phyloP scores from a whole-genome alignment of 768 basidiomycete genomes.

The Podaxis rugospora region DNA sequence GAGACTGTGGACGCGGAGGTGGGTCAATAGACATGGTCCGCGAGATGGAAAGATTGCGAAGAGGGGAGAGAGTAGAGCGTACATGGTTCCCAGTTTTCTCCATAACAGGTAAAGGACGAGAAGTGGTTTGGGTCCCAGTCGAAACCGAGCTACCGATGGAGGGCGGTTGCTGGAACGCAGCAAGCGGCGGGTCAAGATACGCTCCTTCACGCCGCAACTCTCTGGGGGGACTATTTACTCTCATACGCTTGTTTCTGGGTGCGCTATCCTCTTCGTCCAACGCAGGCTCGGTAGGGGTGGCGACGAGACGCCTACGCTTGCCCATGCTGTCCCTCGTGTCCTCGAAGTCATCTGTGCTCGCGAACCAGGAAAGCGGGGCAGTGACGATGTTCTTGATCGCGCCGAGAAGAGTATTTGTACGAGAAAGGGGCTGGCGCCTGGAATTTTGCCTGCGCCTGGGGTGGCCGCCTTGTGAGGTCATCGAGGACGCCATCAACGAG shows the following conservation, averaged over 20 bases:
- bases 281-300: constrained; percentile 25
- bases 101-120: constrained; percentile 19
- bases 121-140: constrained; percentile 19
- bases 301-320: constrained; percentile 48
- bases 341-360: constrained; percentile 44
- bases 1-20: constrained; percentile 24
- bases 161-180: constrained; percentile 33
- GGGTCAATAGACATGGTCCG: constrained; percentile 79
- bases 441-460: constrained; percentile 21
- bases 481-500: constrained; percentile 33
- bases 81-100: constrained; percentile 21
- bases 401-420: constrained; percentile 57
- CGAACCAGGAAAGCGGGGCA: constrained; percentile 57
- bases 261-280: constrained; percentile 28
- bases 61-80: constrained; percentile 41
- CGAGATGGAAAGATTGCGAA: constrained; percentile 31
- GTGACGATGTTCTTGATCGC: constrained; percentile 64
- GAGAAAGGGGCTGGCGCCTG: constrained; percentile 35
- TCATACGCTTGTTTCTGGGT: constrained; percentile 47
- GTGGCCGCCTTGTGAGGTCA: constrained; percentile 25
- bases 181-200: constrained; percentile 54
- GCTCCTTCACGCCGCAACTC: constrained; percentile 21
- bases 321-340: constrained; percentile 44
- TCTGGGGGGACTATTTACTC: constrained; percentile 45
- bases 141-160: constrained; percentile 23